These are phyloP conservation scores for Picea abies DNA, from an alignment of 83 land plant species.

Conservation along the genomic window DNA sequence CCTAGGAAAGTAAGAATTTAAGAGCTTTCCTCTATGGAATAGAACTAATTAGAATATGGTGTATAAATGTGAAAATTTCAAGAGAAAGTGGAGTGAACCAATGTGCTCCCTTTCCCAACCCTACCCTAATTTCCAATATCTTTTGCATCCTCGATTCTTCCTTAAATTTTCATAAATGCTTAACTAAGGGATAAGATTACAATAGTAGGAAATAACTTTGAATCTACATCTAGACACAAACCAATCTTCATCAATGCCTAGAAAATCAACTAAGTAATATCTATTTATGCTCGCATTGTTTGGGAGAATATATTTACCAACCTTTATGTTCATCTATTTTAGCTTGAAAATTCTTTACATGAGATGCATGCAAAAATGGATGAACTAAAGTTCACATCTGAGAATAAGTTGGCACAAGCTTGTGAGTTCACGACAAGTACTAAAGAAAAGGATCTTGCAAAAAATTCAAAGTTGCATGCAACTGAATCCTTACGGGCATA, in stretches of 20 bases:
- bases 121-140: background rate
- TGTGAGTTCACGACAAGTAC: conserved; percentile 58
- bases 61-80: no score
- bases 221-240: background rate
- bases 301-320: background rate
- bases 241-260: background rate
- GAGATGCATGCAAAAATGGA: conserved; percentile 73
- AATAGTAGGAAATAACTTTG: background rate
- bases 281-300: background rate
- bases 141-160: background rate
- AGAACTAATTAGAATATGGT: no score
- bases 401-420: conserved; percentile 83
- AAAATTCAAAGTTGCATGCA: conserved; percentile 64
- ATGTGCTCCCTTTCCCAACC: background rate
- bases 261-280: background rate
- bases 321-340: conserved; percentile 9
- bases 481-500: conserved; percentile 86
- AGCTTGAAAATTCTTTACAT: conserved; percentile 90
- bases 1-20: no score
- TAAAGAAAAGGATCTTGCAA: conserved; percentile 75
- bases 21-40: no score
- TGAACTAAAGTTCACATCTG: conserved; percentile 72
- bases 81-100: no score
- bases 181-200: background rate
- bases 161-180: background rate